A percentile compares a stretch with the other conserved stretches of the same genome.
These are phyloP conservation scores for Lophiotrema nucula DNA, from an alignment of 495 filamentous ascomycete species.

Conservation along the genomic window DNA sequence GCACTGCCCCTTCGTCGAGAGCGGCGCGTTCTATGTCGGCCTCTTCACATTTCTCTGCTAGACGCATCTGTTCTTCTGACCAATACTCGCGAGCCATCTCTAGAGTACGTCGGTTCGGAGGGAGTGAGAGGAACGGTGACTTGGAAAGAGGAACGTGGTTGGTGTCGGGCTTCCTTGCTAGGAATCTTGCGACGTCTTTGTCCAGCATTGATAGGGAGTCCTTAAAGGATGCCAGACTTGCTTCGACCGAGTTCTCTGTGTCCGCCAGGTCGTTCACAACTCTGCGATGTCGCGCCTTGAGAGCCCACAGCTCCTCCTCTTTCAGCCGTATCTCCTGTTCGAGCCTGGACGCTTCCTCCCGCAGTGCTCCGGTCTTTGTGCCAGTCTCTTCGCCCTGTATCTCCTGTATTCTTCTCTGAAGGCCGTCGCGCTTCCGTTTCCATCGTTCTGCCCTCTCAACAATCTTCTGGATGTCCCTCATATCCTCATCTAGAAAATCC, in stretches of 20 bases:
- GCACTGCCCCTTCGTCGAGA: constrained; percentile 74
- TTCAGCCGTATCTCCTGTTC: constrained; percentile 50
- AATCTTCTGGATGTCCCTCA: constrained; percentile 57
- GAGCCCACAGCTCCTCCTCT: constrained; percentile 63
- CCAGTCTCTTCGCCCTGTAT: constrained; percentile 50
- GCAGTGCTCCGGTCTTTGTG: constrained; percentile 34
- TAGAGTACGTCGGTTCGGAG: constrained; percentile 67
- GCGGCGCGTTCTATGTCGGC: constrained; percentile 70
- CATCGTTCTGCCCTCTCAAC: constrained; percentile 62
- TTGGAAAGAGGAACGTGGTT: constrained; percentile 12
- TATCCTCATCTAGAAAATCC: constrained; percentile 56
- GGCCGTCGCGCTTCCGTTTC: constrained; percentile 49
- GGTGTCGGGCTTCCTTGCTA: constrained; percentile 49
- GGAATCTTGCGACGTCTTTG: constrained; percentile 50
- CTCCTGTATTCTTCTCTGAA: constrained; percentile 50
- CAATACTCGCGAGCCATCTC: constrained; percentile 78
- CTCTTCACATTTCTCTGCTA: constrained; percentile 57
- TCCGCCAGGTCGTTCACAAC: constrained; percentile 61
- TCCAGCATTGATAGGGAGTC: constrained; percentile 56
- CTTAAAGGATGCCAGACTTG: constrained; percentile 60
- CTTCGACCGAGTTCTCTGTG: constrained; percentile 61
- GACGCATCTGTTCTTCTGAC: constrained; percentile 59
- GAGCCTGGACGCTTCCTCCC: constrained; percentile 41
- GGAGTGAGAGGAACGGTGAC: constrained; percentile 49
- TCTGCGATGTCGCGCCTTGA: constrained; percentile 63